These are phyloP conservation scores for Kwoniella dendrophila DNA, from an alignment of 768 basidiomycete genomes.

Conservation along the genomic window DNA sequence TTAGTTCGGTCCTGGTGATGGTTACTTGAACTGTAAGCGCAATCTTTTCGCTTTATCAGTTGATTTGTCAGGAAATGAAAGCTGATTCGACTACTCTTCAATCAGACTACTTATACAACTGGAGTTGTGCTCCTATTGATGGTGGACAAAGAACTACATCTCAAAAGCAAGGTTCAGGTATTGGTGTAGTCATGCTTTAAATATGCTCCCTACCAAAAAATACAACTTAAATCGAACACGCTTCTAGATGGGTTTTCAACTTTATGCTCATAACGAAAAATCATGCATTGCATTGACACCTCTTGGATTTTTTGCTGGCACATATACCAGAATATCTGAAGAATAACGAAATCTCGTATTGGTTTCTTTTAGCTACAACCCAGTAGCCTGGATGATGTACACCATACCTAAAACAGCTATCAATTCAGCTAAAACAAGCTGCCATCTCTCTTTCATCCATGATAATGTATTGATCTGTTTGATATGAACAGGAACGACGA, in stretches of 20 bases:
- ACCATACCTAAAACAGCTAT: conserved; percentile 20
- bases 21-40: conserved; percentile 70
- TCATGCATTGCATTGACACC: conserved; percentile 1
- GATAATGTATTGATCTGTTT: conserved; percentile 4
- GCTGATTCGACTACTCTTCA: background rate
- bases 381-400: conserved; percentile 27
- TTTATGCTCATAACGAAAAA: background rate
- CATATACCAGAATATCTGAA: background rate
- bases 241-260: too few species aligned
- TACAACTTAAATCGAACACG: too few species aligned
- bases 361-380: background rate
- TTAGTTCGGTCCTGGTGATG: conserved; percentile 91
- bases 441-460: conserved; percentile 27
- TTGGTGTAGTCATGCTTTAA: conserved; percentile 85
- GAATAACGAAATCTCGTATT: background rate
- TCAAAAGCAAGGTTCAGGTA: conserved; percentile 59
- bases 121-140: conserved; percentile 78
- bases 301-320: too few species aligned
- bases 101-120: conserved; percentile 82
- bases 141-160: conserved; percentile 62
- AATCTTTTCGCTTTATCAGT: background rate
- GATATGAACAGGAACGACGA: conserved; percentile 14
- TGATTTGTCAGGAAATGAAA: conserved; percentile 30
- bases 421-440: conserved; percentile 16
- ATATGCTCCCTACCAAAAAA: too few species aligned